These are phyloP conservation scores for Penicillium frequentans DNA, from an alignment of 2,329 filamentous ascomycete genomes.

Conservation along the genomic window DNA sequence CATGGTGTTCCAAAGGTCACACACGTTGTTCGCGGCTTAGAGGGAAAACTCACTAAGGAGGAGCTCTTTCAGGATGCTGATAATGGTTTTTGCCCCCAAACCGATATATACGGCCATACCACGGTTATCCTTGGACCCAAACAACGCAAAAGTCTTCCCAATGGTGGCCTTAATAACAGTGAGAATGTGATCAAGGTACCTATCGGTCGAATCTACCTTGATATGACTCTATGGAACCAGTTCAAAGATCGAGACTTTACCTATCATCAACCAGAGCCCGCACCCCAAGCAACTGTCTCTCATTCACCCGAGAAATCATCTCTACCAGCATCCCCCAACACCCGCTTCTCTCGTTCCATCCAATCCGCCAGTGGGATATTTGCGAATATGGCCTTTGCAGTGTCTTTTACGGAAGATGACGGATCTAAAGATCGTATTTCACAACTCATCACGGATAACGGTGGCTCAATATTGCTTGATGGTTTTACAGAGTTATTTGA, in stretches of 20 bases:
- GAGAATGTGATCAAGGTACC: constrained; percentile 43
- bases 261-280: constrained; percentile 22
- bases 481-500: constrained; percentile 84
- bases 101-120: constrained; percentile 45
- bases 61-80: constrained; percentile 26
- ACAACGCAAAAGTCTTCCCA: constrained; percentile 43
- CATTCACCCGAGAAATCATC: constrained; percentile 36
- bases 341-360: constrained; percentile 47
- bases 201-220: constrained; percentile 47
- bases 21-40: constrained; percentile 45
- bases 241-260: constrained; percentile 43
- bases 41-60: constrained; percentile 33
- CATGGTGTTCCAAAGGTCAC: constrained; percentile 43
- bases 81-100: constrained; percentile 30
- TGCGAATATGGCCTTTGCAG: constrained; percentile 79
- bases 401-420: constrained; percentile 67
- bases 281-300: constrained; percentile 12
- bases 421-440: constrained; percentile 59
- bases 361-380: constrained; percentile 57
- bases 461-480: constrained; percentile 68
- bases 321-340: constrained; percentile 49
- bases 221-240: constrained; percentile 48
- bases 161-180: constrained; percentile 26
- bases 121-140: constrained; percentile 45
- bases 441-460: constrained; percentile 65